Base-by-base conservation (phyloP, 1,284 basidiomycete genomes). In the Cutaneotrichosporon cavernicola region DNA sequence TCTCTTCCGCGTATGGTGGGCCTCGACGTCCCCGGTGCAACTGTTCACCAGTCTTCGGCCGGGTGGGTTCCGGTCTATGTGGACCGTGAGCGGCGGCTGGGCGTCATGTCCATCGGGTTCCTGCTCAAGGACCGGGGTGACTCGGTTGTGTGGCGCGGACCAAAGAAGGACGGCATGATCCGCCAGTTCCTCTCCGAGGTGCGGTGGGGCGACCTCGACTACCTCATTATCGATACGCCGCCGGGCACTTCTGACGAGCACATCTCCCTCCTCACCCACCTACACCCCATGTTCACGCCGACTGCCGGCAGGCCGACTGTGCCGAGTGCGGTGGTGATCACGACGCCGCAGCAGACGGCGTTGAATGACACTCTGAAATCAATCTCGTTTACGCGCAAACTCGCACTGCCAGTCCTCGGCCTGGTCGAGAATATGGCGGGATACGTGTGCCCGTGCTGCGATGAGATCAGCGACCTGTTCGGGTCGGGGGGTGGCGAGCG, bases 91-190 rank as follows among this genome's bases (percentile, higher is more conserved):
- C 85, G 87, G 49, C 82, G 91, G 67, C 80, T 99, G 62, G 90
- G 89, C 7, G 94, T 92, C 76, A 99, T 99, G 97, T 92, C 90
- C 74, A 95, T 99, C 14, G 97, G 94, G 3, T 98, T 99, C 77
- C 81, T 99, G 72, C 81, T 99, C 66, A 91, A 91, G 80, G 89
- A 88, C 73, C 89, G 89, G 73, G 90, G 90, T 59, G 95, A 97
- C 76, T 91, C 89, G 16, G 93, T 99, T 43, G 92, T 99, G 0
- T 99, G 97, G 97, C 83, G 97, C 70, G 97, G 97, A 0, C 97
- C 97, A 40, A 99, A 99, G 86, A 99, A 99, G 86, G 97, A 97
- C 74, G 97, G 92, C 56, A 99, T 99, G 97, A 98, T 99, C 73
- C 84, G 94, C 72, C 97, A 99, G 82, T 99, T 99, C 77, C 81